phyloP scores from a whole-genome alignment of 257 asterid genomes.

The Solanum bukasovii region DNA sequence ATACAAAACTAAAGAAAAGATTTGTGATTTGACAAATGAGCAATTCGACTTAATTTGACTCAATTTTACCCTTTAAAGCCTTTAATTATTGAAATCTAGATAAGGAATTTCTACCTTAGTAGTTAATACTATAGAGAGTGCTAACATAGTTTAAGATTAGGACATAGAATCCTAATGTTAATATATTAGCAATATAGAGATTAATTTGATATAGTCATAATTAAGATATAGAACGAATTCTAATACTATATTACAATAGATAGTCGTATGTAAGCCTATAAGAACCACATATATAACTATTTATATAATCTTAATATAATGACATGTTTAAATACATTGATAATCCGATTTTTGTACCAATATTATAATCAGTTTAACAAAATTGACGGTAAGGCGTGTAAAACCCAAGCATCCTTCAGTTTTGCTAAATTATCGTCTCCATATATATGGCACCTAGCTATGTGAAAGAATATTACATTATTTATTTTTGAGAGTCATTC shows the following conservation, averaged over 20 bases:
- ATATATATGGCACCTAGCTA: not conserved
- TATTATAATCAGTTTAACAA: not conserved
- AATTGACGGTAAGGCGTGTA: not conserved
- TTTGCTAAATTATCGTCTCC: not conserved
- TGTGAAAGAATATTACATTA: not conserved
- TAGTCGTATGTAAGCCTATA: no score
- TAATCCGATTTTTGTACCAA: not conserved
- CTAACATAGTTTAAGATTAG: no score
- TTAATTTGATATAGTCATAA: no score
- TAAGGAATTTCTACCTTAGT: not conserved
- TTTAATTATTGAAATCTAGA: not conserved
- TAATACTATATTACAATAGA: no score
- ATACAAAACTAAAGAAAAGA: not conserved
- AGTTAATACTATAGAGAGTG: not conserved
- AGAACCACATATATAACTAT: no score
- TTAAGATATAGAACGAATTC: no score
- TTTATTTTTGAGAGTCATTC: not conserved
- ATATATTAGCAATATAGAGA: no score
- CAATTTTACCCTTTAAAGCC: not conserved
- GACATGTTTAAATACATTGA: not conserved
- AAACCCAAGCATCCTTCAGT: not conserved
- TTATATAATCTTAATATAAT: no score
- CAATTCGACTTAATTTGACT: not conserved
- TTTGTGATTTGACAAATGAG: not conserved
- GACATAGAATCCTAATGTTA: no score